Evolutionary conservation across 2,329 filamentous ascomycete species (phyloP).

Genomic region (Hypoxylon sp.): DNA sequence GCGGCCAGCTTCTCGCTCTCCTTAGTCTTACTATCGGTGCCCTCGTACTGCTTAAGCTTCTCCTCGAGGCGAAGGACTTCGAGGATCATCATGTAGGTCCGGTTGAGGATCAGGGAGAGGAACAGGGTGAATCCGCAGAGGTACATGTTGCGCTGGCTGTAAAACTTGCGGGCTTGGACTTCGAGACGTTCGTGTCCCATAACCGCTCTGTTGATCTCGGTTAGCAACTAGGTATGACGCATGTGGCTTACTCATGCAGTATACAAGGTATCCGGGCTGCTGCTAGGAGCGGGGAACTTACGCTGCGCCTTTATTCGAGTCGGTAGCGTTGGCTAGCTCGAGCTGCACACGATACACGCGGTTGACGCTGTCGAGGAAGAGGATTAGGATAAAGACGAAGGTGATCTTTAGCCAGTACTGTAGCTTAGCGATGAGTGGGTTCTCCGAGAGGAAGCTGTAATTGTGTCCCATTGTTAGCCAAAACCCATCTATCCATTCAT

Average conservation of each 20-base stretch:
- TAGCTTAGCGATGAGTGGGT: constrained; percentile 85
- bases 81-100: constrained; percentile 97
- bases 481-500: constrained; percentile 21
- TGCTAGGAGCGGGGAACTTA: constrained; percentile 56
- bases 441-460: constrained; percentile 90
- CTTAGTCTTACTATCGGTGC: constrained; percentile 71
- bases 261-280: not conserved
- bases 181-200: constrained; percentile 96
- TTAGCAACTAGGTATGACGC: constrained; percentile 18
- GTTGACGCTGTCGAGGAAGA: constrained; percentile 96
- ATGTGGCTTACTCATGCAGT: constrained; percentile 1
- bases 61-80: constrained; percentile 93
- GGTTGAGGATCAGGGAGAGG: constrained; percentile 98
- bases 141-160: constrained; percentile 99
- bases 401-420: constrained; percentile 99
- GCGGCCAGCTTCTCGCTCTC: constrained; percentile 79
- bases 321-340: constrained; percentile 81
- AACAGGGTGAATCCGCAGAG: constrained; percentile 99
- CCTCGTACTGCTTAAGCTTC: constrained; percentile 87
- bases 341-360: constrained; percentile 97
- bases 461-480: constrained; percentile 2
- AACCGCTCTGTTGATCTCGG: constrained; percentile 65
- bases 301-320: constrained; percentile 66
- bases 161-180: constrained; percentile 99
- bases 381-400: constrained; percentile 98